Conservation (phyloP, 192 early-diverging fungal species). For the Coemansia sp. region DNA sequence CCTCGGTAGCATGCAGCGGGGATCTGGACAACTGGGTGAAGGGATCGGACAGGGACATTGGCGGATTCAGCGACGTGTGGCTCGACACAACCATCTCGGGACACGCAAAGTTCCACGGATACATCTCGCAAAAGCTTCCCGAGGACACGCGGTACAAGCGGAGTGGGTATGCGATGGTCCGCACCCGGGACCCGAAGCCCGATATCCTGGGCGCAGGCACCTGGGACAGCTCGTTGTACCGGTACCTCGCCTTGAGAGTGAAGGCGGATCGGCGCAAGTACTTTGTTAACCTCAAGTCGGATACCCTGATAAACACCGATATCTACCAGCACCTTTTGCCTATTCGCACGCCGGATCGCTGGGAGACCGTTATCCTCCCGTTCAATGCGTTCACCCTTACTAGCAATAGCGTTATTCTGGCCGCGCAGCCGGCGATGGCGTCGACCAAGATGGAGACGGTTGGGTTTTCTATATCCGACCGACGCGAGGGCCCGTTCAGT, state of each 20-base stretch:
- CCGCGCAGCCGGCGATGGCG: conserved; percentile 82
- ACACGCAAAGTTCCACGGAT: conserved; percentile 75
- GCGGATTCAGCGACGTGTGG: conserved; percentile 75
- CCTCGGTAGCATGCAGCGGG: conserved; percentile 60
- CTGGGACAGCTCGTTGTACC: conserved; percentile 83
- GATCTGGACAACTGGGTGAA: conserved; percentile 76
- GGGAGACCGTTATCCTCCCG: conserved; percentile 91
- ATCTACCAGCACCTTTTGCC: conserved; percentile 93
- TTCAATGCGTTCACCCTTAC: conserved; percentile 93
- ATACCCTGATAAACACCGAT: conserved; percentile 77
- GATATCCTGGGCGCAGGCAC: conserved; percentile 73
- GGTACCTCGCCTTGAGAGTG: conserved; percentile 80
- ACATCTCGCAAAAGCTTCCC: conserved; percentile 77
- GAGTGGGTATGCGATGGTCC: conserved; percentile 91
- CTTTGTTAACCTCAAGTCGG: conserved; percentile 90
- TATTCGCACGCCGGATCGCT: conserved; percentile 81
- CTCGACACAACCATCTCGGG: conserved; percentile 70
- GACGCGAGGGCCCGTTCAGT: conserved; percentile 78
- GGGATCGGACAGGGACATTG: conserved; percentile 91
- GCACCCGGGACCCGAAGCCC: conserved; percentile 68
- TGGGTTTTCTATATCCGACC: conserved; percentile 82
- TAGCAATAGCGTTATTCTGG: conserved; percentile 82
- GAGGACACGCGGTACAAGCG: conserved; percentile 66
- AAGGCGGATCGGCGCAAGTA: conserved; percentile 83
- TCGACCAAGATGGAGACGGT: conserved; percentile 83